Base-by-base conservation (phyloP, 805 yeast genomes). In the Wickerhamomyces tratensis region DNA sequence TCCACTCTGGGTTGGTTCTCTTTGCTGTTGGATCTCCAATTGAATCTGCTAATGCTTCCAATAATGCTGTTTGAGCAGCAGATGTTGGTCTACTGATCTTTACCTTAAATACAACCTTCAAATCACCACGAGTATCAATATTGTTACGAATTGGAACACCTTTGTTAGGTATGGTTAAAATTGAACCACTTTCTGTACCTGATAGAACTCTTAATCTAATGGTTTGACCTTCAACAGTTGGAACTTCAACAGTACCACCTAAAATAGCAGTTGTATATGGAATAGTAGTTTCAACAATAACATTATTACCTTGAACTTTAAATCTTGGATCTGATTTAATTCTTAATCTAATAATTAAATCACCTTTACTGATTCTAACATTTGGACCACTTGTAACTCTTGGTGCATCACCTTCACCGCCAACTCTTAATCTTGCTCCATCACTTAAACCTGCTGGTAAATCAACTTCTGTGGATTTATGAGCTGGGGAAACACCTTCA, bases 211-310 rank as follows among this genome's bases (percentile, higher is more conserved):
- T 86, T 43, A 93, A 64, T 60, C 87, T 83, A 41, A 94, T 67
- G 33, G 72, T 72, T 36, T 74, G 74, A 5, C 94, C 97, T 48
- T 79, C 86, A 27, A 93, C 74, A 0, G 98, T 91, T 33, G 98
- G 98, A n/a, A 93, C 76, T 39, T 82, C 77, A 25, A 93, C 74
- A 38, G 77, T 79, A 35, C 99, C 99, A 46, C 99, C 99, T 38
- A 93, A 69, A 0, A 96, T 88, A 1, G 98, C 98, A 0, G 98
- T 93, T 1, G 98, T 93, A 79, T 87, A 84, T 39, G 93, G 84
- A 41, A 93, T 79, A 37, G 78, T 77, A 39, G 80, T 77, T 27
- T 71, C 69, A 54, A 77, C 74, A 44, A 83, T 60, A 45, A 93
- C 71, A 53, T 86, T 82, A 49, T 76, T 74, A 33, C 83, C 81